phyloP scores from a whole-genome alignment of 2,329 filamentous ascomycete genomes.

The Cytospora piceicola region DNA sequence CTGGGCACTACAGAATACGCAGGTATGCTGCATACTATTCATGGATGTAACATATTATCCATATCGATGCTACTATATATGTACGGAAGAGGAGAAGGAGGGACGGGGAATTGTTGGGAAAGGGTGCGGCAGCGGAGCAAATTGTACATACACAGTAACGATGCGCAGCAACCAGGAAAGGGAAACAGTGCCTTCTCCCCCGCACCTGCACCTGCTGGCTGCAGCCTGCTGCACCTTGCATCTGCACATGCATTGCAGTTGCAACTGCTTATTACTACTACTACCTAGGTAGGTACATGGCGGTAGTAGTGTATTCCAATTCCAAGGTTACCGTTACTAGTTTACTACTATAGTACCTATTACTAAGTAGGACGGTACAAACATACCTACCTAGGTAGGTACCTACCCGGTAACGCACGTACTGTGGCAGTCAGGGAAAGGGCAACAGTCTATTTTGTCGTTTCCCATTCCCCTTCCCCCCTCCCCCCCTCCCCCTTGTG shows the following conservation, averaged over 20 bases:
- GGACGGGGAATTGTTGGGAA: neutral
- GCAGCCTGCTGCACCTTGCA: conserved; percentile 2
- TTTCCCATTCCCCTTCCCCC: no score
- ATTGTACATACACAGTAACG: neutral
- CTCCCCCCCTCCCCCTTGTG: no score
- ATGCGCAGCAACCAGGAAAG: neutral
- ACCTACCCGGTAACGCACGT: no score
- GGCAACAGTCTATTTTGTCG: no score
- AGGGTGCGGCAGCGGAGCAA: neutral
- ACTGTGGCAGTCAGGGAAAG: no score
- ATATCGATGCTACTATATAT: neutral
- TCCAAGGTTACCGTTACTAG: no score
- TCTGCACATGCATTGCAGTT: neutral
- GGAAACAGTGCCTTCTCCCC: neutral
- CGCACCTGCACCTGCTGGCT: conserved; percentile 1
- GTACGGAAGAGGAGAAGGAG: neutral
- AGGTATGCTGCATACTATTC: no score
- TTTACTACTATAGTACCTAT: no score
- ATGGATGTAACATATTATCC: no score
- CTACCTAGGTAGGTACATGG: neutral
- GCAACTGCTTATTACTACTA: conserved; percentile 1
- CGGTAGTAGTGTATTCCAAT: neutral
- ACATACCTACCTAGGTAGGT: no score
- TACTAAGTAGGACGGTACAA: no score
- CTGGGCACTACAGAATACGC: no score